phyloP scores from a whole-genome alignment of 2,329 filamentous ascomycete species.

The Neonectria faginata region DNA sequence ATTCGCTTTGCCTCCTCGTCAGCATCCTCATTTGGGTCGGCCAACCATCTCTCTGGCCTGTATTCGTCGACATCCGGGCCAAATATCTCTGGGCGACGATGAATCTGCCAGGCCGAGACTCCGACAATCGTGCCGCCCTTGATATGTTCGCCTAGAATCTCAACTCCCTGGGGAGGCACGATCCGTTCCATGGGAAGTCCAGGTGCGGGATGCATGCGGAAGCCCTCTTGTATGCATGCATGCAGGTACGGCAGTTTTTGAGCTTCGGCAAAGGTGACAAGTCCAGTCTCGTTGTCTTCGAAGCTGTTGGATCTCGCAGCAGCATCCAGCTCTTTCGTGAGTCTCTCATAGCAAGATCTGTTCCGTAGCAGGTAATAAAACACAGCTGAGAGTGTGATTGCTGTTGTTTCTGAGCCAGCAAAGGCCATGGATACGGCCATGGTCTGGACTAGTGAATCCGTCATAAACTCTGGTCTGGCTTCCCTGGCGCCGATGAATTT shows the following conservation, averaged over 20 bases:
- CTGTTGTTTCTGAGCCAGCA: conserved; percentile 84
- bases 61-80: conserved; percentile 74
- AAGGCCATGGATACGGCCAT: conserved; percentile 79
- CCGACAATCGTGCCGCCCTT: conserved; percentile 80
- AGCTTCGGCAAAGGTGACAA: conserved; percentile 76
- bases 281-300: conserved; percentile 63
- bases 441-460: conserved; percentile 74
- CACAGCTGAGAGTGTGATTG: conserved; percentile 76
- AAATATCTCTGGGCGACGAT: conserved; percentile 75
- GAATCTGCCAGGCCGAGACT: conserved; percentile 80
- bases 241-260: conserved; percentile 81
- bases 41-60: conserved; percentile 75
- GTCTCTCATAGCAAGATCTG: conserved; percentile 63
- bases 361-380: conserved; percentile 81
- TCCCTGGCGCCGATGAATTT: conserved; percentile 78
- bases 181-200: conserved; percentile 80
- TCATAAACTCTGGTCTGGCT: conserved; percentile 78
- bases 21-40: conserved; percentile 53
- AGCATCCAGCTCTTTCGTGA: conserved; percentile 72
- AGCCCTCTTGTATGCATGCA: conserved; percentile 81
- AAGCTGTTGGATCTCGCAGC: conserved; percentile 65
- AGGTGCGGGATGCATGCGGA: conserved; percentile 79
- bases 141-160: conserved; percentile 72
- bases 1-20: conserved; percentile 58
- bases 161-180: conserved; percentile 72